A percentile compares a stretch with the other conserved stretches of the same genome.
Evolutionary conservation across 495 filamentous ascomycete species (phyloP).

Genomic region (Penicillium subrubescens): DNA sequence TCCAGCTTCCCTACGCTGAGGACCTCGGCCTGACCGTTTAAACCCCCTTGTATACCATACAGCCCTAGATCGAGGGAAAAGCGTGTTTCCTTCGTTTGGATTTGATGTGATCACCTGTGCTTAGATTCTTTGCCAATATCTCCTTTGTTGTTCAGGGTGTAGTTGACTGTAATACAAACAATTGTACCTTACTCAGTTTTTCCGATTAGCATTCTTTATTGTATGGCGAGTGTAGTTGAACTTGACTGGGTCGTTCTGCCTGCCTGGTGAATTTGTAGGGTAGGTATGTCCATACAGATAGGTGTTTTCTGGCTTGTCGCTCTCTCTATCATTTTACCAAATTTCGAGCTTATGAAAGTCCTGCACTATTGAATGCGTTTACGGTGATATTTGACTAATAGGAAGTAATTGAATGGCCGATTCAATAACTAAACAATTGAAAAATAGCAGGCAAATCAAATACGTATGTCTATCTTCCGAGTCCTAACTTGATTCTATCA

Average conservation of each 20-base stretch:
- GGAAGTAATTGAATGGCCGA: too few species aligned
- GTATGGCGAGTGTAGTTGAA: neutral
- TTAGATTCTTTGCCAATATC: slow-evolving; percentile 47
- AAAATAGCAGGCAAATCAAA: too few species aligned
- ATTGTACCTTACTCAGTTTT: slow-evolving; percentile 43
- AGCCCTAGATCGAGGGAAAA: slow-evolving; percentile 46
- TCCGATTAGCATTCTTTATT: neutral
- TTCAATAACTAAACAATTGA: too few species aligned
- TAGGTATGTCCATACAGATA: too few species aligned
- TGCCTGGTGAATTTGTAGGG: too few species aligned
- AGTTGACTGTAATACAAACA: slow-evolving; percentile 56
- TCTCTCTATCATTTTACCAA: too few species aligned
- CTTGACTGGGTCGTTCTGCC: neutral
- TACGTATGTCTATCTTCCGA: too few species aligned
- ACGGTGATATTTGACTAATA: too few species aligned
- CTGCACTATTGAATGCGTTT: too few species aligned
- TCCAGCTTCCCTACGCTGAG: slow-evolving; percentile 86
- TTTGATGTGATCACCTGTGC: slow-evolving; percentile 41
- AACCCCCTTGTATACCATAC: slow-evolving; percentile 49
- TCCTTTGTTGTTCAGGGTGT: slow-evolving; percentile 43
- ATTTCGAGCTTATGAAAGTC: too few species aligned
- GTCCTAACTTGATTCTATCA: too few species aligned
- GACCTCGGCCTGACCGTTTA: slow-evolving; percentile 94
- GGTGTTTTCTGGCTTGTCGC: too few species aligned
- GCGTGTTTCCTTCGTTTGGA: slow-evolving; percentile 35